Percentiles rank a stretch among this genome's conserved stretches.
Conservation (phyloP, 2,329 filamentous ascomycete genomes). For the Simplicillium aogashimaense region DNA sequence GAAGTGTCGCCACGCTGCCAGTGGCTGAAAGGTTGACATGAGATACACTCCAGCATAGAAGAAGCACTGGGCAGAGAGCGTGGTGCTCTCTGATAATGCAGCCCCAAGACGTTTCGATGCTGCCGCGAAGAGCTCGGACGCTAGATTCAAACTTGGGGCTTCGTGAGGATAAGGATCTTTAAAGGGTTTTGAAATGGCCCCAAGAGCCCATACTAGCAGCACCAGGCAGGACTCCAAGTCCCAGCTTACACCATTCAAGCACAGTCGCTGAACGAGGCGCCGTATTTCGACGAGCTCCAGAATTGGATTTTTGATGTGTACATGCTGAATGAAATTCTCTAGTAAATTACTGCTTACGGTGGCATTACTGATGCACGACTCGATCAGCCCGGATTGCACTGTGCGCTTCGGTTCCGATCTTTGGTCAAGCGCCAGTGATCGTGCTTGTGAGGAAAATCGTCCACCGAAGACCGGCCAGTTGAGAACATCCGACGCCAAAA, state of each 20-base stretch:
- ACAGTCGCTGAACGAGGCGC: constrained; percentile 17
- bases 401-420: not conserved
- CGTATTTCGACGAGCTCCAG: constrained; percentile 24
- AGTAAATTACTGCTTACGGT: constrained; percentile 17
- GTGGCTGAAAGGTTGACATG: constrained; percentile 27
- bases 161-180: constrained; percentile 13
- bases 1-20: constrained; percentile 33
- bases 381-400: not conserved
- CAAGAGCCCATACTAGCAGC: constrained; percentile 27
- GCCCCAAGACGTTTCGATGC: constrained; percentile 30
- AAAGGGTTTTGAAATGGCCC: constrained; percentile 24
- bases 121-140: constrained; percentile 25
- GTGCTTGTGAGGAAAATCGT: not conserved
- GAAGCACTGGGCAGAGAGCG: constrained; percentile 31
- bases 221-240: constrained; percentile 25
- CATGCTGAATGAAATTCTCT: constrained; percentile 27
- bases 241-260: constrained; percentile 24
- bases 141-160: constrained; percentile 14
- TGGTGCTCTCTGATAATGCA: constrained; percentile 18
- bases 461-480: not conserved
- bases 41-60: constrained; percentile 31
- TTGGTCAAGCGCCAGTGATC: constrained; percentile 3
- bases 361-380: not conserved
- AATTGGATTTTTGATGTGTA: constrained; percentile 33
- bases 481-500: not conserved